Conservation (phyloP, 2,329 filamentous ascomycete genomes). For the Ascocoryne sarcoides region DNA sequence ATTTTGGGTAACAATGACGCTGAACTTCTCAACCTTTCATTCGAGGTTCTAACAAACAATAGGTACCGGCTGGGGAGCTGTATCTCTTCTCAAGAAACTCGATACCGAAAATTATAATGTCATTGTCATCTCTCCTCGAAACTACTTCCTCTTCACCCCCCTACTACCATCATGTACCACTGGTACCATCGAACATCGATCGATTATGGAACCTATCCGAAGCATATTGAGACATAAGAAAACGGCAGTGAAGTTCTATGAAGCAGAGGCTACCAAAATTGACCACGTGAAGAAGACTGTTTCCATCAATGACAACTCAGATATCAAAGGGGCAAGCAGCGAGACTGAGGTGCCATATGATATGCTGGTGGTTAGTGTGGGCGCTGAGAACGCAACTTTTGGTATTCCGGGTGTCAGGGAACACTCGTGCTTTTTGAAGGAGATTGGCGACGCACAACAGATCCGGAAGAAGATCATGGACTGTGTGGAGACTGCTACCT, state of each 20-base stretch:
- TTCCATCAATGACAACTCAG: conserved; percentile 84
- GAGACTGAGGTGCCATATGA: conserved; percentile 92
- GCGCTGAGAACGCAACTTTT: conserved; percentile 97
- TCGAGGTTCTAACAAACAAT: conserved; percentile 6
- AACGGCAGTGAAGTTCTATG: conserved; percentile 89
- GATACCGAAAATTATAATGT: conserved; percentile 99
- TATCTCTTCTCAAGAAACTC: conserved; percentile 95
- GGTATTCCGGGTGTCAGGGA: conserved; percentile 93
- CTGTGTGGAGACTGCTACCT: conserved; percentile 94
- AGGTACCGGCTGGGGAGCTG: conserved; percentile 96
- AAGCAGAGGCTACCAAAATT: conserved; percentile 93
- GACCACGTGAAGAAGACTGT: conserved; percentile 86
- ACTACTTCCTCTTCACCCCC: conserved; percentile 99
- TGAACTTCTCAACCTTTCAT: conserved; percentile 2
- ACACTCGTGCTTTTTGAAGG: conserved; percentile 96
- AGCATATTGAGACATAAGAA: conserved; percentile 95
- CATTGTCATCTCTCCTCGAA: conserved; percentile 91
- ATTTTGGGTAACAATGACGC: conserved; percentile 62
- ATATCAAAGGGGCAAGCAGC: conserved; percentile 74
- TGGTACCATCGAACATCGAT: conserved; percentile 95
- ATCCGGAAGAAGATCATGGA: conserved; percentile 99
- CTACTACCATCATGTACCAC: conserved; percentile 96
- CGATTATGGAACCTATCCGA: conserved; percentile 98
- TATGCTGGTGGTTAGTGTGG: conserved; percentile 95
- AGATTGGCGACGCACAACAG: conserved; percentile 89